phyloP scores from a whole-genome alignment of 345 rosid species.

The Hibiscus mutabilis region DNA sequence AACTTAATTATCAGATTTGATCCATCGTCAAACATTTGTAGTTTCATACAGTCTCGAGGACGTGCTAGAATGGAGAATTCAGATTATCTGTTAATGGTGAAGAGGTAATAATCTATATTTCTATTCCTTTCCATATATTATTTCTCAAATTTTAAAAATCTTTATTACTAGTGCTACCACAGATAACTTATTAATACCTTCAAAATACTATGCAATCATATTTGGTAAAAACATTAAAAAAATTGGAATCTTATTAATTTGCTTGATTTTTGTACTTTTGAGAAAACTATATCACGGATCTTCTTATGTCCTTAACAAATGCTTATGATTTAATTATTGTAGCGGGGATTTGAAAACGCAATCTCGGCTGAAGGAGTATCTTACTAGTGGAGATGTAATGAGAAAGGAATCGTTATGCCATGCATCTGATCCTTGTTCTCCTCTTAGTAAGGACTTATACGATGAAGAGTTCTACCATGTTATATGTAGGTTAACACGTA shows the following conservation, averaged over 20 bases:
- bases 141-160: too few relatives aligned
- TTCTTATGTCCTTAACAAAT: neutral
- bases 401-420: constrained; percentile 54
- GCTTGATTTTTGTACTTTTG: neutral
- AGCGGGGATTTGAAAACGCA: constrained; percentile 50
- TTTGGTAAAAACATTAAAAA: too few relatives aligned
- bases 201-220: too few relatives aligned
- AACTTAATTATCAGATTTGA: constrained; percentile 83
- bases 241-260: too few relatives aligned
- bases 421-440: constrained; percentile 53
- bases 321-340: constrained; percentile 3
- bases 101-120: constrained; percentile 31
- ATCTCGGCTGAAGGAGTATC: constrained; percentile 51
- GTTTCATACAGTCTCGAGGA: constrained; percentile 95
- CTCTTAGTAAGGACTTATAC: constrained; percentile 27
- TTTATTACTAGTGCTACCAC: neutral
- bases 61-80: constrained; percentile 90
- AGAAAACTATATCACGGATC: neutral
- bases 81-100: constrained; percentile 71
- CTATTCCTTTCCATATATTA: neutral
- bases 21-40: constrained; percentile 68
- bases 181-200: too few relatives aligned
- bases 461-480: constrained; percentile 36
- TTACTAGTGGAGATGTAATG: constrained; percentile 64
- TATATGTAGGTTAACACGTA: too few relatives aligned